Evolutionary conservation across 2,329 filamentous ascomycete species (phyloP).

Genomic region (Stemphylium lycopersici): DNA sequence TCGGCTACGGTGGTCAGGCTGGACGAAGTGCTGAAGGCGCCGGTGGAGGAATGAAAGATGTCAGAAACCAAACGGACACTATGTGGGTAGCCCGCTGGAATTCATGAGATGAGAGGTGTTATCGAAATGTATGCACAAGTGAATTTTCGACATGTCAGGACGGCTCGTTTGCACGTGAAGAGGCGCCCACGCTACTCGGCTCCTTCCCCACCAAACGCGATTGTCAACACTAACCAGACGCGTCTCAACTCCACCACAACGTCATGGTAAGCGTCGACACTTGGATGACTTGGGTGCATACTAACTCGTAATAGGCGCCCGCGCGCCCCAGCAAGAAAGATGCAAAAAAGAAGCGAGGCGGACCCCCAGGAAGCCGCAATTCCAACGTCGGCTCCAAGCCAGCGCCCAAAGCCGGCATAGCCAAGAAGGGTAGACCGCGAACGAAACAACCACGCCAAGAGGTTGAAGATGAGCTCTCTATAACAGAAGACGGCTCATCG

Average conservation of each 20-base stretch:
- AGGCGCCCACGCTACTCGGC: conserved; percentile 9
- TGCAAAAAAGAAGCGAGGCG: conserved; percentile 29
- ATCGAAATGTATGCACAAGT: background rate
- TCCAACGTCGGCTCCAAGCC: conserved; percentile 20
- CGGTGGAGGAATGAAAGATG: background rate
- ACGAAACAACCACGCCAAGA: conserved; percentile 22
- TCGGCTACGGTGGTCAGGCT: conserved; percentile 21
- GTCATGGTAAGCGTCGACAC: conserved; percentile 36
- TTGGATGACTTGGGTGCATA: background rate
- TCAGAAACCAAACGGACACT: background rate
- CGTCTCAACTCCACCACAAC: conserved; percentile 27
- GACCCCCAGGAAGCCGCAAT: conserved; percentile 33
- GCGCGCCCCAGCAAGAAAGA: conserved; percentile 21
- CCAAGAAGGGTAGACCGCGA: conserved; percentile 15
- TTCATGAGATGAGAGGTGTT: background rate
- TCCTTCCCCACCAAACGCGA: conserved; percentile 12
- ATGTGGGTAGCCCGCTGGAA: too few relatives aligned
- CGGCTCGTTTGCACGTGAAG: conserved; percentile 6
- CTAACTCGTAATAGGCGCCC: conserved; percentile 34
- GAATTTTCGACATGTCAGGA: background rate
- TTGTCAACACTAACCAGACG: conserved; percentile 19
- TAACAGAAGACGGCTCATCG: background rate
- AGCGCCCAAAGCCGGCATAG: conserved; percentile 16
- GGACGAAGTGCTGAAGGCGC: conserved; percentile 1
- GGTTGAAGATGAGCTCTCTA: conserved; percentile 19